These are phyloP conservation scores for Aspergillus tamarii DNA, from an alignment of 2,329 filamentous ascomycete genomes.

Conservation along the genomic window DNA sequence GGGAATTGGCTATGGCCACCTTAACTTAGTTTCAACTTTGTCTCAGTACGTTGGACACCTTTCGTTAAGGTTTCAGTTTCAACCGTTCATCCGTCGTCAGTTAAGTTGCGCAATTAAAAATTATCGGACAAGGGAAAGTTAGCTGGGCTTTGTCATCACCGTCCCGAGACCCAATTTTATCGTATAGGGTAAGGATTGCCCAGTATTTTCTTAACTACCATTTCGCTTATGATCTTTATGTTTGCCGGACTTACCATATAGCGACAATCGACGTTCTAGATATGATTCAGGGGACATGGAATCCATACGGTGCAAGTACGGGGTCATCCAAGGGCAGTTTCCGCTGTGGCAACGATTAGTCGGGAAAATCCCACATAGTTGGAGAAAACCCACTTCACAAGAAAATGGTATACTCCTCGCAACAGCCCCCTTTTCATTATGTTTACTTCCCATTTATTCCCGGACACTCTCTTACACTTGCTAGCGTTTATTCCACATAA, in stretches of 20 bases:
- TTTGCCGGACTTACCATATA: neutral
- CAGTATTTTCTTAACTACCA: neutral
- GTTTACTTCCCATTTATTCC: neutral
- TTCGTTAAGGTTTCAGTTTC: too few species aligned
- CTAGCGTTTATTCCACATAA: neutral
- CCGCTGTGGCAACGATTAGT: neutral
- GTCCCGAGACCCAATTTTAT: too few species aligned
- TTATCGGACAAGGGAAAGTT: too few species aligned
- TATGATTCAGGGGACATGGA: neutral
- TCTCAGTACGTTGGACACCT: too few species aligned
- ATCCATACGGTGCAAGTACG: neutral
- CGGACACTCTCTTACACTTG: accelerated
- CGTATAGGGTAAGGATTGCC: too few species aligned
- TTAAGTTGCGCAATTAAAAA: too few species aligned
- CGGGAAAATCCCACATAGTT: neutral
- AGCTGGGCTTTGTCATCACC: too few species aligned
- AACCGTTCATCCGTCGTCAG: too few species aligned
- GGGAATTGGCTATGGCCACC: too few species aligned
- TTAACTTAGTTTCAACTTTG: too few species aligned
- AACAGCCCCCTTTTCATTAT: neutral
- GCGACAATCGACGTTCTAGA: neutral
- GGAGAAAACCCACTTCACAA: neutral
- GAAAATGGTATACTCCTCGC: neutral
- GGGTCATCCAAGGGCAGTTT: neutral
- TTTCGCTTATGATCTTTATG: neutral